Base-by-base conservation (phyloP, 2,329 filamentous ascomycete species). In the Fusarium mangiferae region DNA sequence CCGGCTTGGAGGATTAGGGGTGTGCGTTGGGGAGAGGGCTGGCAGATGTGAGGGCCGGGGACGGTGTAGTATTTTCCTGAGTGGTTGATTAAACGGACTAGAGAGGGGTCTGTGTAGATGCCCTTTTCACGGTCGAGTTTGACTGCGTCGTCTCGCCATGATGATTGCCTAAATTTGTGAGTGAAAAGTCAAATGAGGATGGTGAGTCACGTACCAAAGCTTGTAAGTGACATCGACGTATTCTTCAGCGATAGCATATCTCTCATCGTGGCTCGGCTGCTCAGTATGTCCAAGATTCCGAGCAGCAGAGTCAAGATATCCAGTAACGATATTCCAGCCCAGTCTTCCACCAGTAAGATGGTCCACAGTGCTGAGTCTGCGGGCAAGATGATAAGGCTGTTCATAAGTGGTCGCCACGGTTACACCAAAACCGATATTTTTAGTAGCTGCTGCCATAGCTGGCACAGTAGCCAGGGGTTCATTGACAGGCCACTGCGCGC, bases 341-440 rank as follows among this genome's bases (percentile, higher is more conserved):
- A 24, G 89, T 80, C 91, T 85, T 59, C 91, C 91, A 64, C 89
- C 89, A 3, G 87, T 91, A 4, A 94, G 82, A 79, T 94, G 92
- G 76, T 94, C 92, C 0, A 92, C 84, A 0, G 92, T 93, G 1
- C 89, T 91, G 26, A 93, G 79, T 22, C 91, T 83, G 46, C 92
- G 82, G 0, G 92, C 92, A 28, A 94, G 83, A 72, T 92, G 90
- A 76, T 92, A 94, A 0, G 92, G 92, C 76, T 91, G 88, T 77
- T 93, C 91, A 69, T 93, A 94, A 0, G 91, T 93, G 2, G 91
- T 93, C 5, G 89, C 89, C 2, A 91, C 88, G 0, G 92, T 94
- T 12, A 94, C 90, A 1, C 92, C 92, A 72, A 94, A 93, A 0
- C 88, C 90, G 33, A 94, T 88, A 66, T 86, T 92, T 76, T 91